Evolutionary conservation across 1,284 basidiomycete genomes (phyloP), one percentile per base, ranked within the genome.

Genomic region (Fomitopsis schrenkii): DNA sequence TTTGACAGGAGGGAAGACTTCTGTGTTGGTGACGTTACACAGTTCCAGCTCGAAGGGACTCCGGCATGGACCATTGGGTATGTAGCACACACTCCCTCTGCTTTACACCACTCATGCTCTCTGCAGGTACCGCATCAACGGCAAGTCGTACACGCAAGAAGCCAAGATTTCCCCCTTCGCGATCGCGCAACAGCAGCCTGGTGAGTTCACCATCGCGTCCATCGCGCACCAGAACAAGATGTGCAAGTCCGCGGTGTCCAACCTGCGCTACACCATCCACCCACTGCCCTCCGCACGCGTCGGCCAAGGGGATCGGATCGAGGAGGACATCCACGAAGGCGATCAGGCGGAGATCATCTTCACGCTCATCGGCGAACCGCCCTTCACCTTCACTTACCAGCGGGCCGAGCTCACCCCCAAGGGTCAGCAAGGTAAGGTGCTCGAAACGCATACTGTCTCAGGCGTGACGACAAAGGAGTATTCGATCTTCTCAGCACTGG

Each of bases 301-400:
- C 52, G 89, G 89, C 8, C 88, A 93, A 60, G 97, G 97, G 46
- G 87, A 87, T 70, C 83, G 87, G 59, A 82, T 89, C 62, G 84
- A 90, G 70, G 90, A 97, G 74, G 87, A 94, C 70, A 91, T 98
- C 57, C 88, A 94, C 62, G 95, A 98, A 80, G 95, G 92, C 63
- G 92, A 94, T 72, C 91, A 96, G 79, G 95, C 95, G 9, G 94
- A 97, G 72, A 96, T 97, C 64, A 80, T 93, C 52, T 97, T 99
- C 76, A 87, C 84, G 10, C 85, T 99, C 63, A 81, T 87, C 52
- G 97, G 97, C 59, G 91, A 93, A 68, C 91, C 97, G 41, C 97
- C 97, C 0, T 99, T 97, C 77, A 91, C 95, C 1, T 98, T 99
- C 76, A 94, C 93, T 0, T 95, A 95, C 73, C 93, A 95, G 72